Percentiles rank a stretch among this genome's conserved stretches.
These are phyloP conservation scores for Umbelopsis sp. DNA, from an alignment of 192 early-diverging fungal genomes.

Conservation along the genomic window DNA sequence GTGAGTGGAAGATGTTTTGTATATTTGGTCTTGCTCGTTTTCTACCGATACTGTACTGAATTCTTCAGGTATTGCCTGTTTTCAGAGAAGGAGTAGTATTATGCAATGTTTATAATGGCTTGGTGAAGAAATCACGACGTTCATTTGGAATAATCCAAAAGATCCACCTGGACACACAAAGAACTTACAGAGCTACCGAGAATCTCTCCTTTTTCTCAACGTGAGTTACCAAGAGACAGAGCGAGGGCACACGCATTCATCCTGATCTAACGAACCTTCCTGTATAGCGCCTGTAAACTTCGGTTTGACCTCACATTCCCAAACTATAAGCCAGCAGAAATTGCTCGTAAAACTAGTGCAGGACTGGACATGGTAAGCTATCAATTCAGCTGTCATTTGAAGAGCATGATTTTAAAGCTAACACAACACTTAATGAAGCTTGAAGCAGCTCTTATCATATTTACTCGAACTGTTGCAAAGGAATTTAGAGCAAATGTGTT, in stretches of 20 bases:
- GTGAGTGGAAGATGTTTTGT: slow-evolving; percentile 27
- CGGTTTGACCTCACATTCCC: slow-evolving; percentile 52
- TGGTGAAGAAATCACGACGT: slow-evolving; percentile 53
- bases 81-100: slow-evolving; percentile 52
- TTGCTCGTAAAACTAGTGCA: slow-evolving; percentile 48
- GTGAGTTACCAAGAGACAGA: slow-evolving; percentile 49
- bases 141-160: slow-evolving; percentile 64
- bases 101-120: slow-evolving; percentile 53
- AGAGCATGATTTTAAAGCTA: background rate
- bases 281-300: slow-evolving; percentile 58
- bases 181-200: slow-evolving; percentile 59
- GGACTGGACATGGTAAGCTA: slow-evolving; percentile 45
- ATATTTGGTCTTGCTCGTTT: slow-evolving; percentile 1
- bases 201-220: slow-evolving; percentile 61
- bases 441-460: background rate
- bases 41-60: background rate
- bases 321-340: slow-evolving; percentile 52
- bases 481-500: slow-evolving; percentile 1
- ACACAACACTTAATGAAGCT: background rate
- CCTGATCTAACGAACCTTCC: background rate
- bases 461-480: background rate
- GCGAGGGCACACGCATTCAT: background rate
- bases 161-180: slow-evolving; percentile 51
- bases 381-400: no score
- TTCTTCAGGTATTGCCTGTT: background rate